A percentile compares a stretch with the other conserved stretches of the same genome.
phyloP scores from a whole-genome alignment of 345 rosid species.

The Gossypium bickii region DNA sequence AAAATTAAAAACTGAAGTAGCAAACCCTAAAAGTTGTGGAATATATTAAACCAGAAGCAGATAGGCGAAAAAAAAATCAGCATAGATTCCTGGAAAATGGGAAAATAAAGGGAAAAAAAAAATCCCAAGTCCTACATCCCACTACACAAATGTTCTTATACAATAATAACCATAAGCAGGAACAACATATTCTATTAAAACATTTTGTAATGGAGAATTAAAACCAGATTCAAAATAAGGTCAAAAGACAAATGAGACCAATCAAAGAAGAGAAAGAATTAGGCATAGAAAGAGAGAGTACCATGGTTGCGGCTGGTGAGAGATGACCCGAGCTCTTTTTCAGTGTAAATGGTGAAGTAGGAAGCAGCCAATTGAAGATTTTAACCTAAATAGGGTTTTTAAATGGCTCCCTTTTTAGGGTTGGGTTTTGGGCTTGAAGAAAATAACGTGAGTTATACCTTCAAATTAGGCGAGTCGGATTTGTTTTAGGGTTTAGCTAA shows the following conservation, averaged over 20 bases:
- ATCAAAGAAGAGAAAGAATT: not conserved
- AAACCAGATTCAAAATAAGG: not conserved
- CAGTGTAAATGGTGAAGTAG: not conserved
- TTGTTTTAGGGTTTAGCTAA: too few species aligned
- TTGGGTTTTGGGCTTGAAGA: not conserved
- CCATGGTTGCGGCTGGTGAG: slow-evolving; percentile 1
- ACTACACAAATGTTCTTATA: not conserved
- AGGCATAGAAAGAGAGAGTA: not conserved
- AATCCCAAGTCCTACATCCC: not conserved
- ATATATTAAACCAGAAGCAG: not conserved
- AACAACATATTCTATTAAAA: not conserved
- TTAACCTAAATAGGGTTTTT: not conserved
- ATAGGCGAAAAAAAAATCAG: not conserved
- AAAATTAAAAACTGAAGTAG: not conserved
- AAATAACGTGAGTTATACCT: too few species aligned
- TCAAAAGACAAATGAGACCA: not conserved
- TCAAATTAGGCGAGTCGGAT: too few species aligned
- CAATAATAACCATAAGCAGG: not conserved
- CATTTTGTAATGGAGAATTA: not conserved
- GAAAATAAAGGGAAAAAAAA: not conserved
- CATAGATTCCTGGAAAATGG: not conserved
- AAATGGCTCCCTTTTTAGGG: not conserved
- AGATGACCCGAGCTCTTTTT: not conserved
- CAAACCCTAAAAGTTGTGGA: not conserved
- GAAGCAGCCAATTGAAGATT: not conserved